Evolutionary conservation across 2,329 filamentous ascomycete species (phyloP).

Genomic region (Botrytis fragariae): DNA sequence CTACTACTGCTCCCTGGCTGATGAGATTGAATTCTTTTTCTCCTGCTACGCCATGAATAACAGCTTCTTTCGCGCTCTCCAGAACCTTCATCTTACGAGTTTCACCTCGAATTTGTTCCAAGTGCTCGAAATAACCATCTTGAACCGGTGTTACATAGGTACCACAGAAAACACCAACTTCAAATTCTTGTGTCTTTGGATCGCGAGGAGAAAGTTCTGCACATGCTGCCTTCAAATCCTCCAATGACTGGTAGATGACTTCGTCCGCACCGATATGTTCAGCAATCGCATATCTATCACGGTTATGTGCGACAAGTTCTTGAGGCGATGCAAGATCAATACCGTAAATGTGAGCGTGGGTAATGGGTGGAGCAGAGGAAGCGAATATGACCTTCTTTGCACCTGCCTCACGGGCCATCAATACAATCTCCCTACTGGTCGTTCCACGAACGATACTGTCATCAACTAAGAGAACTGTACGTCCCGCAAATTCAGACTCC

Average conservation of each 20-base stretch:
- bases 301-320: conserved; percentile 70
- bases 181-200: conserved; percentile 62
- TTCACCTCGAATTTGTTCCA: conserved; percentile 69
- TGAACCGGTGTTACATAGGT: conserved; percentile 80
- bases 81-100: conserved; percentile 65
- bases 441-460: conserved; percentile 88
- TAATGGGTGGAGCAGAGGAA: conserved; percentile 78
- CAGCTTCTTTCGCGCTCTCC: conserved; percentile 61
- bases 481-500: conserved; percentile 76
- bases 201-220: conserved; percentile 63
- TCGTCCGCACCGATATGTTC: conserved; percentile 69
- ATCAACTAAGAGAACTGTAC: conserved; percentile 80
- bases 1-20: conserved; percentile 58
- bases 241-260: conserved; percentile 74
- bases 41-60: conserved; percentile 60
- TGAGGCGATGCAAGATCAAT: conserved; percentile 71
- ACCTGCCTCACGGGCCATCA: conserved; percentile 80
- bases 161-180: conserved; percentile 89
- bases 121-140: conserved; percentile 76
- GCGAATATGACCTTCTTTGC: conserved; percentile 81
- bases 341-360: conserved; percentile 82
- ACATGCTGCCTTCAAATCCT: conserved; percentile 78
- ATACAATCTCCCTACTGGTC: conserved; percentile 74
- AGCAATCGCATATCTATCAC: conserved; percentile 59
- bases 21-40: conserved; percentile 61